These are phyloP conservation scores for Eutrema heterophyllum DNA, from an alignment of 345 rosid genomes.

Conservation along the genomic window DNA sequence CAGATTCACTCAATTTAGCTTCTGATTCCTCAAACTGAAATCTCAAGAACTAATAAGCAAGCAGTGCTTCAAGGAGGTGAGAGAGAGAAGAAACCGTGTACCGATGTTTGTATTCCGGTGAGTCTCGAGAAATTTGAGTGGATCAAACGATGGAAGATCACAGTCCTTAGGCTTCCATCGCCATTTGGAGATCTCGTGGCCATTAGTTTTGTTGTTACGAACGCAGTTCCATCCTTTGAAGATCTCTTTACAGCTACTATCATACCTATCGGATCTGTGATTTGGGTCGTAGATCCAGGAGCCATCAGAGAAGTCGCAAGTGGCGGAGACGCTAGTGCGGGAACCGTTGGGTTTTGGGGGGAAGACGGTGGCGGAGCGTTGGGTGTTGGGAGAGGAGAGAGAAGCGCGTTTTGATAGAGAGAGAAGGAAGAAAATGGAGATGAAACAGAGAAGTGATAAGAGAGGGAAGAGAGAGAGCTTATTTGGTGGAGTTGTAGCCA, in stretches of 20 bases:
- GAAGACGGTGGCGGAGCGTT: conserved; percentile 29
- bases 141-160: conserved; percentile 60
- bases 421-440: conserved; percentile 52
- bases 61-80: too few species aligned
- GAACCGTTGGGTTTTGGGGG: neutral
- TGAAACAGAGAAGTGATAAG: conserved; percentile 54
- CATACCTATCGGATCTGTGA: conserved; percentile 39
- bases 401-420: conserved; percentile 46
- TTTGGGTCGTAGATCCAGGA: conserved; percentile 69
- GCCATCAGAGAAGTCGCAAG: conserved; percentile 66
- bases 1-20: too few species aligned
- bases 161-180: conserved; percentile 78
- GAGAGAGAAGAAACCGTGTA: conserved; percentile 23
- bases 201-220: conserved; percentile 63
- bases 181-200: conserved; percentile 58
- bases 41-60: too few species aligned
- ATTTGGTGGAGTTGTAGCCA: conserved; percentile 33
- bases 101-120: conserved; percentile 69
- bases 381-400: conserved; percentile 34
- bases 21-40: too few species aligned
- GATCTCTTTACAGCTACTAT: conserved; percentile 72
- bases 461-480: conserved; percentile 54
- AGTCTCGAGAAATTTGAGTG: conserved; percentile 44
- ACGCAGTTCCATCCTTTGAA: conserved; percentile 95
- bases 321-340: neutral